These are phyloP conservation scores for Ramularia endophylla DNA, from an alignment of 2,329 filamentous ascomycete species.

Conservation along the genomic window DNA sequence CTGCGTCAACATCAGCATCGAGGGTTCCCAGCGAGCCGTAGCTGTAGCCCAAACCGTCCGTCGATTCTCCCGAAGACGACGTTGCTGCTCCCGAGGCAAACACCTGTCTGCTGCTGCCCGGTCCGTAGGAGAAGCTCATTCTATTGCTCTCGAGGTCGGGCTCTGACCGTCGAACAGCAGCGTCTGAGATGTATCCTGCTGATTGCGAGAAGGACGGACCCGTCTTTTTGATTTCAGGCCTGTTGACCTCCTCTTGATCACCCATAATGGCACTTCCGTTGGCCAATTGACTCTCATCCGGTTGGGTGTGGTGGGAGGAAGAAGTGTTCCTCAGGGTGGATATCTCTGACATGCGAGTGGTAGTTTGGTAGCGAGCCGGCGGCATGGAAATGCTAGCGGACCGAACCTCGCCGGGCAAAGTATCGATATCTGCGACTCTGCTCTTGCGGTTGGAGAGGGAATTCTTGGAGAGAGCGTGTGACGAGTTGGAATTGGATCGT, in stretches of 20 bases:
- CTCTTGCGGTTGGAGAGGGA: slow-evolving; percentile 44
- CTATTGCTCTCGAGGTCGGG: slow-evolving; percentile 51
- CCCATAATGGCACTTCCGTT: too few species aligned
- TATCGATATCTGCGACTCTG: slow-evolving; percentile 55
- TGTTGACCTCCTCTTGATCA: too few species aligned
- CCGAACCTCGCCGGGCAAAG: slow-evolving; percentile 52
- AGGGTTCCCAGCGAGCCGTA: slow-evolving; percentile 9
- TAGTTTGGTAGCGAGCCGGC: slow-evolving; percentile 29
- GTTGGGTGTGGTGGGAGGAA: slow-evolving; percentile 1
- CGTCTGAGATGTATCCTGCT: too few species aligned
- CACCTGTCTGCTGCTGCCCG: slow-evolving; percentile 56
- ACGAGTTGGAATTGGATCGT: slow-evolving; percentile 21
- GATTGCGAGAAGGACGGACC: too few species aligned
- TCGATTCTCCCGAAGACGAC: slow-evolving; percentile 39
- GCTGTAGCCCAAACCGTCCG: slow-evolving; percentile 32
- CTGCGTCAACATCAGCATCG: slow-evolving; percentile 11
- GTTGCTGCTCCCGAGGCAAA: slow-evolving; percentile 43
- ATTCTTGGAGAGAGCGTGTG: slow-evolving; percentile 39
- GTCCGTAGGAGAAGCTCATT: slow-evolving; percentile 66
- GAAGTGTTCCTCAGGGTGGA: slow-evolving; percentile 14
- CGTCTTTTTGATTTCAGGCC: too few species aligned
- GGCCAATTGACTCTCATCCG: too few species aligned
- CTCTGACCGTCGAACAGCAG: slow-evolving; percentile 21
- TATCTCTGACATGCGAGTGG: slow-evolving; percentile 13
- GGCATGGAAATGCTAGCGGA: slow-evolving; percentile 61